Evolutionary conservation across 1,284 basidiomycete genomes (phyloP), one percentile per base, ranked within the genome.

Genomic region (Mixia osmundae): DNA sequence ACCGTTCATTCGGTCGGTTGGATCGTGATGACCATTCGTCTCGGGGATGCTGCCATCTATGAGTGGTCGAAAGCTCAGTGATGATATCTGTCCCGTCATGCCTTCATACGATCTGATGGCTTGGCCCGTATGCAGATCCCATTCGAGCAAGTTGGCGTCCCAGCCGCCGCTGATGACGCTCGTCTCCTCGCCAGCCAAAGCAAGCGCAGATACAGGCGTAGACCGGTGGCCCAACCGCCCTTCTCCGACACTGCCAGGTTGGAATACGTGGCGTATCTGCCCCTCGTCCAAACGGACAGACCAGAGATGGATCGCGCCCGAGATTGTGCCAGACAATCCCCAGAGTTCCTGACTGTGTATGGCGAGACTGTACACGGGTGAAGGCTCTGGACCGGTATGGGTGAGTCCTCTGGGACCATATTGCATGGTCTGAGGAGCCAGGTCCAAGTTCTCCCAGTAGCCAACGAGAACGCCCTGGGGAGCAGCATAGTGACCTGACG

Each of bases 111-210:
- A 25, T 10, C 23, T 22, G 9, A 25, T 16, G 22, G n/a, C 9
- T 25, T 34, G 33, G 15, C 33, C 33, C 24, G 33, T 34, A 16
- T 34, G 24, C 14, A 34, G 33, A 25, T 34, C 33, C 33, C 33
- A 34, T 34, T 34, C 33, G 14, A 34, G 22, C 12, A 34, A 21
- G 14, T n/a, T 25, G 8, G 21, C 24, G 22, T 34, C 33, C 33
- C 33, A 34, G 10, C 33, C 21, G 21, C 33, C 33, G 14, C 23
- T 25, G 10, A 22, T n/a, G 33, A 34, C 24, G 24, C 5, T n/a
- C 4, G 21, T 24, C 24, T 34, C 33, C 14, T 34, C 22, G 12
- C 10, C 10, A n/a, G 21, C 10, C 5, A 34, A n/a, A 4, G 23
- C 11, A 21, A 34, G 8, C 14, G 33, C 33, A n/a, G 33, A 34